phyloP scores from a whole-genome alignment of 2,329 filamentous ascomycete genomes.

The Xylaria sp. region DNA sequence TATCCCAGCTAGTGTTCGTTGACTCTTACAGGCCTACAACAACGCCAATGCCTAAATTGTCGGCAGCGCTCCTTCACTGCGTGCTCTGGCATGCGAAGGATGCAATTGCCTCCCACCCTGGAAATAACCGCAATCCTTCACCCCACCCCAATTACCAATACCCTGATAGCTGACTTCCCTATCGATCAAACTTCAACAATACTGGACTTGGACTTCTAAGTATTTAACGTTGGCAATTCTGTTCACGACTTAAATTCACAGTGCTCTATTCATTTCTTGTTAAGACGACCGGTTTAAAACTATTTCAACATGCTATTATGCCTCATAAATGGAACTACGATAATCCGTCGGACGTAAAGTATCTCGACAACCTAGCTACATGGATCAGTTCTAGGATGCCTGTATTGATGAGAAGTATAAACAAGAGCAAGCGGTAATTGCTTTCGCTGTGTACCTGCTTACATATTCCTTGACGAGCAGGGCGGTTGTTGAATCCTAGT shows the following conservation, averaged over 20 bases:
- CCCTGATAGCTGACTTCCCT: neutral
- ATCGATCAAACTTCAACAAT: neutral
- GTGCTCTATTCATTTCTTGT: no score
- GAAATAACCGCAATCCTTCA: slow-evolving; percentile 15
- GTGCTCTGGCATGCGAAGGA: neutral
- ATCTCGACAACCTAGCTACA: neutral
- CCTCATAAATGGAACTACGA: neutral
- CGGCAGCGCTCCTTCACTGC: neutral
- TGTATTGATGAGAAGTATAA: neutral
- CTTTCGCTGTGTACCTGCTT: neutral
- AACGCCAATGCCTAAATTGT: neutral
- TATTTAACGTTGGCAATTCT: neutral
- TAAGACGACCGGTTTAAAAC: neutral
- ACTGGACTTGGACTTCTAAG: no score
- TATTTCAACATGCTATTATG: neutral
- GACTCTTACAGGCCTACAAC: neutral
- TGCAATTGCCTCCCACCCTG: neutral
- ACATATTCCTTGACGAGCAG: neutral
- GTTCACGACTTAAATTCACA: neutral
- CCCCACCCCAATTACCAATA: slow-evolving; percentile 21
- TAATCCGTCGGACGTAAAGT: neutral
- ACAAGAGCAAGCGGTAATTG: neutral
- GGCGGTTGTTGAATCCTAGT: neutral
- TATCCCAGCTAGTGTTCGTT: neutral
- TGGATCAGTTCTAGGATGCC: neutral